These are phyloP conservation scores for Lipomyces sp. DNA, from an alignment of 805 yeast genomes.

Conservation along the genomic window DNA sequence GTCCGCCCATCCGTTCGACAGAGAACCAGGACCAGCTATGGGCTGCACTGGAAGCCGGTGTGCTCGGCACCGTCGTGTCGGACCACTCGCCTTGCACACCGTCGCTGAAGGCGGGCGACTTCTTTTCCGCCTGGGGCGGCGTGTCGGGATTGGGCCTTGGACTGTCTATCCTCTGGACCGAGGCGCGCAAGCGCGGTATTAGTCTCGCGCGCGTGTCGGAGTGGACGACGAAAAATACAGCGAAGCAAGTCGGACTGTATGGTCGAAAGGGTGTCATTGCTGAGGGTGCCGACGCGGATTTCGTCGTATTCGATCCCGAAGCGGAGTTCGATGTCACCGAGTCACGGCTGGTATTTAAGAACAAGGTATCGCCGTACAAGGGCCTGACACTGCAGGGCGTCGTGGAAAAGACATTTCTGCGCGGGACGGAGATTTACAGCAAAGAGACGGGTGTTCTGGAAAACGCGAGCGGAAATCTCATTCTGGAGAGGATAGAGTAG, in stretches of 20 bases:
- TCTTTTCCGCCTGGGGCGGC: slow-evolving; percentile 95
- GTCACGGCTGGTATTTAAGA: slow-evolving; percentile 62
- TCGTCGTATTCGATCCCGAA: slow-evolving; percentile 72
- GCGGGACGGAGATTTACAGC: slow-evolving; percentile 68
- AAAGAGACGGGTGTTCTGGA: slow-evolving; percentile 18
- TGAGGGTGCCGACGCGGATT: slow-evolving; percentile 84
- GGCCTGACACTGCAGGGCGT: slow-evolving; percentile 73
- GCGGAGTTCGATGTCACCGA: slow-evolving; percentile 44
- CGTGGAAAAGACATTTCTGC: slow-evolving; percentile 62
- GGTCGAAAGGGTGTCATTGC: slow-evolving; percentile 69
- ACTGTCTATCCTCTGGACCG: slow-evolving; percentile 74
- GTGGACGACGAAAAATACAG: slow-evolving; percentile 84
- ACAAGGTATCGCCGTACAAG: slow-evolving; percentile 83
- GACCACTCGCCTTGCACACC: slow-evolving; percentile 98
- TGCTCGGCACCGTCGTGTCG: slow-evolving; percentile 81
- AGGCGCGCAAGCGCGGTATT: slow-evolving; percentile 51
- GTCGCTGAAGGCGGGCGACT: slow-evolving; percentile 82
- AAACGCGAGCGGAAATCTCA: slow-evolving; percentile 23
- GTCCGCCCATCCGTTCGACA: slow-evolving; percentile 87
- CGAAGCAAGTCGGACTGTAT: slow-evolving; percentile 75
- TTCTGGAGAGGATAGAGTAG: slow-evolving; percentile 14
- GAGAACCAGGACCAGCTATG: slow-evolving; percentile 70
- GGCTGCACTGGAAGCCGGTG: slow-evolving; percentile 65
- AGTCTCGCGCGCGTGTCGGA: slow-evolving; percentile 58
- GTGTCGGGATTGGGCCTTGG: slow-evolving; percentile 92